phyloP scores from a whole-genome alignment of 208 protist genomes.

The Trypanosoma congolense region DNA sequence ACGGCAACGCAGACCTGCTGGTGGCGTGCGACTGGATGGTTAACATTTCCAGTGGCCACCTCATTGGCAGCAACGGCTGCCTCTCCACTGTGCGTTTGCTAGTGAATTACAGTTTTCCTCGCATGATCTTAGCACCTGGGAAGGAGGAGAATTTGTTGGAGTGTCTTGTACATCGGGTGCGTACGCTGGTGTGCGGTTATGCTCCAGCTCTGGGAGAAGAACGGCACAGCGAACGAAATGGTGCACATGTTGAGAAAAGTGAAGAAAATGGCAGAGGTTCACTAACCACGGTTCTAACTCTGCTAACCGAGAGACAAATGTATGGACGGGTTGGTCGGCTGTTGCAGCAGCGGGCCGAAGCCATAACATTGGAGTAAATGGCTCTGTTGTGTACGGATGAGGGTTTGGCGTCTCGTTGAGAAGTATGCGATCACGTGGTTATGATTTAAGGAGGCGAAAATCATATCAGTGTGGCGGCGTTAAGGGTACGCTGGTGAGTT shows the following conservation, averaged over 20 bases:
- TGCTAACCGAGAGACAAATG: slow-evolving; percentile 64
- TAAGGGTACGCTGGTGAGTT: too few relatives aligned
- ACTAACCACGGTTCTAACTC: slow-evolving; percentile 17
- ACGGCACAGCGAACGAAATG: neutral
- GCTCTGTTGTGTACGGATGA: neutral
- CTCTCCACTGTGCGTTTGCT: slow-evolving; percentile 26
- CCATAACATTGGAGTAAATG: slow-evolving; percentile 4
- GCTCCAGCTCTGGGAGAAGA: slow-evolving; percentile 9
- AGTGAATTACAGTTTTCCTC: slow-evolving; percentile 57
- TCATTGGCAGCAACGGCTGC: slow-evolving; percentile 6
- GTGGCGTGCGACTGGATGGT: slow-evolving; percentile 53
- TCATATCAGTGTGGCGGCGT: too few relatives aligned
- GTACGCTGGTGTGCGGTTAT: slow-evolving; percentile 24
- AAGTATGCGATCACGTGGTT: too few relatives aligned
- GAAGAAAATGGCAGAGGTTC: neutral
- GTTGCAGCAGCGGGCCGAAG: slow-evolving; percentile 36
- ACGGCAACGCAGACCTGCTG: slow-evolving; percentile 37
- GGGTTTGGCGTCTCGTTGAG: too few relatives aligned
- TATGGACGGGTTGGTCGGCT: slow-evolving; percentile 35
- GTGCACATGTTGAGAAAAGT: neutral
- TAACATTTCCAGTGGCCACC: neutral
- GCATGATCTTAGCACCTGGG: slow-evolving; percentile 29
- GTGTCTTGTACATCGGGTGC: slow-evolving; percentile 31
- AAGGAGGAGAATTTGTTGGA: slow-evolving; percentile 41
- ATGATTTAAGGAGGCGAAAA: too few relatives aligned